phyloP scores from a whole-genome alignment of 2,329 filamentous ascomycete genomes.

The Epichloe amarillans region DNA sequence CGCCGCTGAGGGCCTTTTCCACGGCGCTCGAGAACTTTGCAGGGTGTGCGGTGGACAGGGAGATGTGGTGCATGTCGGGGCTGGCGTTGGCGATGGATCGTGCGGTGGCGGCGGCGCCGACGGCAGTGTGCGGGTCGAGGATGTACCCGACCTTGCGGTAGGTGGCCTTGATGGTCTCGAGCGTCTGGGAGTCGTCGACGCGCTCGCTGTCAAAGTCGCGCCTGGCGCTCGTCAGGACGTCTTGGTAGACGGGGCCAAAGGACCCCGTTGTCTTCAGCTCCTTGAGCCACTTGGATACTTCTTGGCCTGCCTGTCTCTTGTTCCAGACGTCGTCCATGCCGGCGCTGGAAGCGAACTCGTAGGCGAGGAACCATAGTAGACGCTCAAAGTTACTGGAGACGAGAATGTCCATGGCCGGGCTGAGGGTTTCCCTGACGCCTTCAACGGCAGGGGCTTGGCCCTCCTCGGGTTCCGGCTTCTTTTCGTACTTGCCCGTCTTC shows the following conservation, averaged over 20 bases:
- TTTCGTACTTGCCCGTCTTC: constrained; percentile 81
- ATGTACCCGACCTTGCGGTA: constrained; percentile 58
- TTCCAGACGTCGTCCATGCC: constrained; percentile 53
- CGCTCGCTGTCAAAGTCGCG: constrained; percentile 71
- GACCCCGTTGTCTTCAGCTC: constrained; percentile 70
- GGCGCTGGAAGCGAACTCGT: constrained; percentile 47
- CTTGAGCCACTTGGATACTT: constrained; percentile 65
- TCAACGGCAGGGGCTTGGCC: constrained; percentile 45
- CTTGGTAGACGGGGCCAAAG: constrained; percentile 62
- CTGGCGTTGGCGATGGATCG: constrained; percentile 48
- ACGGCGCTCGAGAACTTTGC: constrained; percentile 89
- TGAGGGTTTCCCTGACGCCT: constrained; percentile 81
- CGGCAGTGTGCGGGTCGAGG: constrained; percentile 83
- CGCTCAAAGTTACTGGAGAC: constrained; percentile 96
- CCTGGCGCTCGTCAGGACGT: constrained; percentile 58
- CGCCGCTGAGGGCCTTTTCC: constrained; percentile 57
- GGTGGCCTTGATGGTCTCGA: constrained; percentile 46
- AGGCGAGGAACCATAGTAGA: constrained; percentile 83
- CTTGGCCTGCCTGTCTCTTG: constrained; percentile 58
- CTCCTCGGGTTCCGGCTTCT: constrained; percentile 43
- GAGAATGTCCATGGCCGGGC: constrained; percentile 94
- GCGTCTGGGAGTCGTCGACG: constrained; percentile 51
- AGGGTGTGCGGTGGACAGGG: constrained; percentile 85
- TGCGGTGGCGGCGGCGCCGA: constrained; percentile 66
- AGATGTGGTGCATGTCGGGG: constrained; percentile 54